These are phyloP conservation scores for Fusarium transvaalense DNA, from an alignment of 2,329 filamentous ascomycete species.

Conservation along the genomic window DNA sequence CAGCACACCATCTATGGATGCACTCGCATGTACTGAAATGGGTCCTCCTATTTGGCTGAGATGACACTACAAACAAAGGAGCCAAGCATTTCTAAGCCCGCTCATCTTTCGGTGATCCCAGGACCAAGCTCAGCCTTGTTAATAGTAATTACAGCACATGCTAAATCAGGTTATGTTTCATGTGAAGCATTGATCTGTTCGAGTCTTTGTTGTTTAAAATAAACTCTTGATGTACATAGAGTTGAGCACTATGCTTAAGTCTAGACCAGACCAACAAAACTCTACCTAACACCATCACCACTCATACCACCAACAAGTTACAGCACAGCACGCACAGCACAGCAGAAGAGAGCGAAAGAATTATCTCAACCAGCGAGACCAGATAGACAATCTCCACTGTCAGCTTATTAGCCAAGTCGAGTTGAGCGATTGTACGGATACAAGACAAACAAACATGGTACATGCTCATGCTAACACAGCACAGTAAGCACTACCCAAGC, in stretches of 20 bases:
- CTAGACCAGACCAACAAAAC: slow-evolving; percentile 4
- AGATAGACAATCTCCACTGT: slow-evolving; percentile 19
- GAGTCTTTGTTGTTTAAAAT: slow-evolving; percentile 5
- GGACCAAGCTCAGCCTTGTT: slow-evolving; percentile 10
- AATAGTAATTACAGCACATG: neutral
- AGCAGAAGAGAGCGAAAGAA: neutral
- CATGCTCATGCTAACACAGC: slow-evolving; percentile 3
- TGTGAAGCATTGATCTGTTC: neutral
- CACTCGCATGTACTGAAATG: slow-evolving; percentile 17
- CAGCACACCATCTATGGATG: slow-evolving; percentile 24
- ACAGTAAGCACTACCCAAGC: slow-evolving; percentile 35
- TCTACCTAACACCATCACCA: slow-evolving; percentile 5
- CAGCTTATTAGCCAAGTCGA: slow-evolving; percentile 28
- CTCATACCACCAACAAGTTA: neutral
- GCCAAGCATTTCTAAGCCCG: slow-evolving; percentile 7
- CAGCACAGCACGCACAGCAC: neutral
- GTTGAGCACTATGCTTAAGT: slow-evolving; percentile 33
- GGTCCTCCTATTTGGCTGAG: slow-evolving; percentile 8
- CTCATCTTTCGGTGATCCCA: slow-evolving; percentile 16
- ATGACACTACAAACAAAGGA: slow-evolving; percentile 39
- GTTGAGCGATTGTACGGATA: neutral
- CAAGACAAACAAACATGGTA: slow-evolving; percentile 5
- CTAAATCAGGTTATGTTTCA: neutral
- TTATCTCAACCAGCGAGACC: neutral
- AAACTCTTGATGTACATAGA: slow-evolving; percentile 17